Evolutionary conservation across 1,284 basidiomycete species (phyloP), one percentile per base, ranked within the genome.

Genomic region (Pterula multifida): DNA sequence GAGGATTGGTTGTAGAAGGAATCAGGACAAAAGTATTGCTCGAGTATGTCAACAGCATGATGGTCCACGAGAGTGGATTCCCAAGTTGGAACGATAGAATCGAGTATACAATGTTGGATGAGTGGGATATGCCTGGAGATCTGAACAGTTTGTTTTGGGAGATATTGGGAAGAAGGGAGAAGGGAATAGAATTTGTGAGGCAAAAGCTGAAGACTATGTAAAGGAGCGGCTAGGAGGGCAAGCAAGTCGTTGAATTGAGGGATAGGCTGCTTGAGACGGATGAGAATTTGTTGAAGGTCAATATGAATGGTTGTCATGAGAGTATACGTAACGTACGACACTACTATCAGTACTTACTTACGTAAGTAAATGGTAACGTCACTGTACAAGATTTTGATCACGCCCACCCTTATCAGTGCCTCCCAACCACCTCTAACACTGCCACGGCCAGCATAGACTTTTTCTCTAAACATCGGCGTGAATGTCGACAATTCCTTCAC

Each of bases 1-100:
- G 68, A 53, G 3, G 67, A 69, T 0, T 76, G 63, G 54, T 72
- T 78, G 11, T 66, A 71, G 58, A 80, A 75, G 19, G 66, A 56
- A 56, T 81, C 76, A 2, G 86, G 86, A 58, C 78, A 79, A 60
- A 90, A 85, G 61, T 79, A 86, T 54, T 84, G 79, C 47, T 77
- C 71, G 3, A 77, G 55, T 3, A 86, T 62, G 1, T 62, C 54
- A 21, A 65, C 63, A 13, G 66, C 63, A 12, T 69, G 61, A 25
- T 74, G 65, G 47, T 83, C 76, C 21, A 62, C 59, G n/a, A 92
- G 66, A 0, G 63, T 56, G 0, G 65, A 60, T 42, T 79, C 73
- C 85, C 90, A 93, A 21, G 77, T 74, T 0, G 86, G 85, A 2
- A 79, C 61, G 35, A 89, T 67, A 53, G 76, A 68, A 53, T 78